phyloP scores from a whole-genome alignment of 495 filamentous ascomycete species.

The Neurospora pannonica region DNA sequence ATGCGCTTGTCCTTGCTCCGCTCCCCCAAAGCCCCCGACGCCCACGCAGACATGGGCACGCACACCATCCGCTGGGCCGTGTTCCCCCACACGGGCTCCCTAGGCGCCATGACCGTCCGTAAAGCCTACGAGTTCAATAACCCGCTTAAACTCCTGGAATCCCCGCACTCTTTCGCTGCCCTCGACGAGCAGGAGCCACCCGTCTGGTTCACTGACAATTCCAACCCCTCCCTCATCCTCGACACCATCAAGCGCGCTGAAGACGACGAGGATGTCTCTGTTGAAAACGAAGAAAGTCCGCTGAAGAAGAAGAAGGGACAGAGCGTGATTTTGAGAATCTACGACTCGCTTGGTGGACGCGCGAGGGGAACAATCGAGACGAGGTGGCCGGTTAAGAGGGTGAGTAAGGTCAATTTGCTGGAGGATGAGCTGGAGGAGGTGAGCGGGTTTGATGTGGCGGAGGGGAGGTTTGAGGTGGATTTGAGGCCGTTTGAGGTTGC shows the following conservation, averaged over 20 bases:
- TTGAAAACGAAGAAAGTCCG: slow-evolving; percentile 35
- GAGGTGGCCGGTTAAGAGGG: slow-evolving; percentile 59
- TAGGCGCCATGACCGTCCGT: slow-evolving; percentile 65
- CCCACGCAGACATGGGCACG: slow-evolving; percentile 89
- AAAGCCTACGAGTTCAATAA: slow-evolving; percentile 87
- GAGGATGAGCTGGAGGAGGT: slow-evolving; percentile 62
- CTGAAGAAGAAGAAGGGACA: slow-evolving; percentile 57
- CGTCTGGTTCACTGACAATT: slow-evolving; percentile 46
- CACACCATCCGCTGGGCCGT: slow-evolving; percentile 89
- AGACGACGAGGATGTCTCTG: slow-evolving; percentile 82
- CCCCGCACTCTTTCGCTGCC: slow-evolving; percentile 20
- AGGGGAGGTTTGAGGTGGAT: slow-evolving; percentile 48
- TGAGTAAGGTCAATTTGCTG: slow-evolving; percentile 69
- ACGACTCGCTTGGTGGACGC: slow-evolving; percentile 84
- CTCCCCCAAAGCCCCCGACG: slow-evolving; percentile 92
- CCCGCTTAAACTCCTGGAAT: slow-evolving; percentile 49
- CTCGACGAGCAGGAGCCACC: slow-evolving; percentile 30
- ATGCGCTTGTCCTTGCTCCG: slow-evolving; percentile 89
- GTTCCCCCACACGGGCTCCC: slow-evolving; percentile 65
- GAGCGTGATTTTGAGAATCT: slow-evolving; percentile 75
- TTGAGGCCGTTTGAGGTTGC: slow-evolving; percentile 85
- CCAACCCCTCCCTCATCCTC: slow-evolving; percentile 52
- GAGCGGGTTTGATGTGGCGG: slow-evolving; percentile 27
- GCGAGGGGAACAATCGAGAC: slow-evolving; percentile 57
- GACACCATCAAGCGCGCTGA: slow-evolving; percentile 89